These are phyloP conservation scores for Marsdenia floribunda DNA, from an alignment of 257 asterid genomes.

Conservation along the genomic window DNA sequence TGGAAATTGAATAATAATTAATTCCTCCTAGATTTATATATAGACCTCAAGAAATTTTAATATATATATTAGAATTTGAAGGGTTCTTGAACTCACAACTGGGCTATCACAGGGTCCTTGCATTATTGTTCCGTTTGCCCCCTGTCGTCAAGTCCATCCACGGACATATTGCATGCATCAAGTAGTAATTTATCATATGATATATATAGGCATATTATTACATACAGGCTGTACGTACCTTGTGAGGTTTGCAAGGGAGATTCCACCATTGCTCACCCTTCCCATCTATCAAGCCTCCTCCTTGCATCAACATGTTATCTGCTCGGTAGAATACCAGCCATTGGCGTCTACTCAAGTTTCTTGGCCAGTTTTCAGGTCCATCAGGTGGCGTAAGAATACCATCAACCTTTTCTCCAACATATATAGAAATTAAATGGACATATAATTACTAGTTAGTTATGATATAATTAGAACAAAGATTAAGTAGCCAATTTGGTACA, in stretches of 20 bases:
- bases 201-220: no score
- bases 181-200: no score
- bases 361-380: conserved; percentile 57
- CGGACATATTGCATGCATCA: no score
- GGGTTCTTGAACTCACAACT: conserved; percentile 39
- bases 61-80: no score
- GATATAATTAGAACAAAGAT: no score
- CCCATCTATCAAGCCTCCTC: conserved; percentile 56
- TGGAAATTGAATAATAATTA: conserved; percentile 12
- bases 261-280: conserved; percentile 57
- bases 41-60: no score
- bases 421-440: no score
- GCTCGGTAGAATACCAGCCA: conserved; percentile 60
- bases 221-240: conserved; percentile 24
- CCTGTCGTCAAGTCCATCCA: conserved; percentile 21
- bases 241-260: conserved; percentile 67
- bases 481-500: no score
- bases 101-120: conserved; percentile 61
- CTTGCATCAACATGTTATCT: conserved; percentile 37
- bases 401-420: conserved; percentile 28
- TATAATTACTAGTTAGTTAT: no score
- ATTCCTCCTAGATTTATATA: not conserved
- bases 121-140: conserved; percentile 36
- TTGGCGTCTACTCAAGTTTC: conserved; percentile 42
- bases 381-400: conserved; percentile 56